Percentiles rank a stretch among this genome's conserved stretches.
Evolutionary conservation across 371 early-diverging fungal genomes (phyloP).

Genomic region (Syncephalis plumigaleata): DNA sequence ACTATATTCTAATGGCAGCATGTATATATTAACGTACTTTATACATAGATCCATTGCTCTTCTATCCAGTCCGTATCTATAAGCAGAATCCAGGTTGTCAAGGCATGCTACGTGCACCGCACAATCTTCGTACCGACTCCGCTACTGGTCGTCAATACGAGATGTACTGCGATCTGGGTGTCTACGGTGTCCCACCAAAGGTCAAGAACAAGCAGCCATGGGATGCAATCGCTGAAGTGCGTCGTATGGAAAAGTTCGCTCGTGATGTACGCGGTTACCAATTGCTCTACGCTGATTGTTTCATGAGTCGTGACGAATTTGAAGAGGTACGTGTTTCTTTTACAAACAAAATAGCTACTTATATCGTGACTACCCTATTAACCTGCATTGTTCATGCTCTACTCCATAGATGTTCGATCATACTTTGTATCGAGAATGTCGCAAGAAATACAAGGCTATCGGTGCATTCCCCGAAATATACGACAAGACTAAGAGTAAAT

Average conservation of each 20-base stretch:
- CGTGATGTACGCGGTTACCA: constrained; percentile 9
- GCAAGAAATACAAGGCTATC: constrained; percentile 6
- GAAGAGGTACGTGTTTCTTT: too few relatives aligned
- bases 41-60: constrained; percentile 14
- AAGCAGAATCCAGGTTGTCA: constrained; percentile 3
- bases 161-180: constrained; percentile 12
- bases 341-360: too few relatives aligned
- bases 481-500: constrained; percentile 11
- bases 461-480: constrained; percentile 10
- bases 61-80: constrained; percentile 14
- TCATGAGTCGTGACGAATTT: constrained; percentile 16
- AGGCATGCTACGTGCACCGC: constrained; percentile 5
- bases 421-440: constrained; percentile 9
- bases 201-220: constrained; percentile 5
- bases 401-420: constrained; percentile 18
- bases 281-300: constrained; percentile 18
- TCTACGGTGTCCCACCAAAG: constrained; percentile 9
- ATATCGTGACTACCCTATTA: too few relatives aligned
- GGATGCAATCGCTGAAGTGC: constrained; percentile 4
- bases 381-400: too few relatives aligned
- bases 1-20: too few relatives aligned
- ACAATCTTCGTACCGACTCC: neutral
- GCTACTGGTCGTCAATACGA: constrained; percentile 4
- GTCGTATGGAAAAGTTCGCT: constrained; percentile 8
- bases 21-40: too few relatives aligned